Evolutionary conservation across 306 rosid genomes (phyloP).

Genomic region (Sechiopsis laciniata): DNA sequence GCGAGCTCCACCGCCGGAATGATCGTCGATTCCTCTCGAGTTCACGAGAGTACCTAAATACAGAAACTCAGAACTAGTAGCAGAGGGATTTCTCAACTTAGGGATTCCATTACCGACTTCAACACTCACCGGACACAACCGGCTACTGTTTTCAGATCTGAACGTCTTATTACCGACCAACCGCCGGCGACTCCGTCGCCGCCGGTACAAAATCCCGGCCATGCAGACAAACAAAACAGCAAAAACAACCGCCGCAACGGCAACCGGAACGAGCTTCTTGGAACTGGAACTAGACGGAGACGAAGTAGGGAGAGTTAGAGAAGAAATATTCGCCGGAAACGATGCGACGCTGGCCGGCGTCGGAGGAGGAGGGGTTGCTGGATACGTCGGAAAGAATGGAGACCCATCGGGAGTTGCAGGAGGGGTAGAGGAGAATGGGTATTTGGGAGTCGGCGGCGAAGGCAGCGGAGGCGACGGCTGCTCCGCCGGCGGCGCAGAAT

Average conservation of each 20-base stretch:
- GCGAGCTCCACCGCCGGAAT: constrained; percentile 27
- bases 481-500: constrained; percentile 39
- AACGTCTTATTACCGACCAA: constrained; percentile 51
- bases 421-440: constrained; percentile 59
- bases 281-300: constrained; percentile 32
- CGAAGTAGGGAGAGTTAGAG: constrained; percentile 61
- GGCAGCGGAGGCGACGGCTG: constrained; percentile 5
- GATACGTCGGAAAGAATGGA: constrained; percentile 76
- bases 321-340: constrained; percentile 88
- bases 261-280: constrained; percentile 35
- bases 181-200: constrained; percentile 37
- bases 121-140: constrained; percentile 40
- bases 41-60: constrained; percentile 77
- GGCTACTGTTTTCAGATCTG: constrained; percentile 63
- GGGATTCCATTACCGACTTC: constrained; percentile 26
- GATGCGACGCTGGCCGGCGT: constrained; percentile 61
- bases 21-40: constrained; percentile 53
- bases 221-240: constrained; percentile 31
- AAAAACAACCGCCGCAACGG: constrained; percentile 41
- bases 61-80: constrained; percentile 77
- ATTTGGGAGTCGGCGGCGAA: constrained; percentile 34
- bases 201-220: constrained; percentile 35
- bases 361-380: constrained; percentile 54
- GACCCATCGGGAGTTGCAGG: constrained; percentile 40
- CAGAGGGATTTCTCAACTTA: constrained; percentile 34